These are phyloP conservation scores for Cystobasidium sp. DNA, from an alignment of 1,284 basidiomycete species.

Conservation along the genomic window DNA sequence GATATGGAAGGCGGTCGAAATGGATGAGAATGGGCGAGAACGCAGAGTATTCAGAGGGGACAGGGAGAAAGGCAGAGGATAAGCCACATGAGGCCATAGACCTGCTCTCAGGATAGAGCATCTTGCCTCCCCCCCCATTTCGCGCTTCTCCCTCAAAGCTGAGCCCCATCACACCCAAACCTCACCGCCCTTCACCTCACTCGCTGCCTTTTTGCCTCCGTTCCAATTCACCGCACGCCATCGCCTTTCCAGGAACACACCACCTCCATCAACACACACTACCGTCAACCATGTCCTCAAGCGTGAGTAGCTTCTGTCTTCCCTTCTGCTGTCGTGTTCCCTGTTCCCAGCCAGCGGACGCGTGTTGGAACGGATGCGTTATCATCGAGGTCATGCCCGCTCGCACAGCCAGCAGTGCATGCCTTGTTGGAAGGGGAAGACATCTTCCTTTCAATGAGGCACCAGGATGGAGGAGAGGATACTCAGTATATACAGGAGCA, in stretches of 20 bases:
- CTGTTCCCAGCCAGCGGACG: not conserved
- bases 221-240: conserved; percentile 13
- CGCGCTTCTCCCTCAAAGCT: not conserved
- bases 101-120: not conserved
- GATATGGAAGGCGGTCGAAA: not conserved
- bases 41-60: not conserved
- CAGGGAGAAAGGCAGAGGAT: not conserved
- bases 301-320: conserved; percentile 4
- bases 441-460: too few species aligned
- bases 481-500: too few species aligned
- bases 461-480: too few species aligned
- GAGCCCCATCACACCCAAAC: not conserved
- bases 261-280: not conserved
- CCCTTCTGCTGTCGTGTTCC: not conserved
- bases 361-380: not conserved
- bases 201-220: conserved; percentile 17
- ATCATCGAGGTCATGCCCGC: too few species aligned
- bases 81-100: too few species aligned
- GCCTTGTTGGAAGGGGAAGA: too few species aligned
- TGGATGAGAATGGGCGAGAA: not conserved
- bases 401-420: too few species aligned
- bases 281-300: conserved; percentile 35
- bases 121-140: not conserved
- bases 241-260: conserved; percentile 3
- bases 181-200: conserved; percentile 3